These are phyloP conservation scores for Coprinopsis marcescibilis DNA, from an alignment of 768 basidiomycete genomes.

Conservation along the genomic window DNA sequence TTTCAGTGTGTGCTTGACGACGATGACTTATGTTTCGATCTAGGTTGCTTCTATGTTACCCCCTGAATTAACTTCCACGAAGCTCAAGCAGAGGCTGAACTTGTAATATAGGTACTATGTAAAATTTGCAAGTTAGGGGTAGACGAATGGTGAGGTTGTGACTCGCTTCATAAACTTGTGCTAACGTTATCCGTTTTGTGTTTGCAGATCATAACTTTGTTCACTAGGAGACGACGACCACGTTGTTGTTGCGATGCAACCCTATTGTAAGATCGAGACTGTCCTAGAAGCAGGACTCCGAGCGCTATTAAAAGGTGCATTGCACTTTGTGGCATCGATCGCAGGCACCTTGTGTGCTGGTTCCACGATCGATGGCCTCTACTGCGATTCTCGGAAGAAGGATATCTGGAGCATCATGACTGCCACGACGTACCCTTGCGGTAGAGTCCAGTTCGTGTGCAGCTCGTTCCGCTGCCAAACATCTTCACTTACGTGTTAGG, in stretches of 20 bases:
- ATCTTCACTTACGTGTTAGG: conserved; percentile 16
- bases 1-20: conserved; percentile 13
- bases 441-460: conserved; percentile 24
- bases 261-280: no score
- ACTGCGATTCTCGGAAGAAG: conserved; percentile 35
- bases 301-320: no score
- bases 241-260: no score
- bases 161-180: no score
- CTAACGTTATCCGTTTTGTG: no score
- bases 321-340: conserved; percentile 26
- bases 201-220: no score
- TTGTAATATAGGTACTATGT: no score
- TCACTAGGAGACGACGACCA: no score
- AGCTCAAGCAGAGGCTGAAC: no score
- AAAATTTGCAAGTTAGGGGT: no score
- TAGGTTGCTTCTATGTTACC: conserved; percentile 35
- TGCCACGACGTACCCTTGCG: conserved; percentile 27
- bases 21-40: not conserved
- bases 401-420: conserved; percentile 54
- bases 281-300: no score
- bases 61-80: conserved; percentile 26
- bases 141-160: no score
- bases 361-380: conserved; percentile 32
- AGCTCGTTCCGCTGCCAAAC: conserved; percentile 73
- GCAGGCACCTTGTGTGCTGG: conserved; percentile 21